Conservation (phyloP, 1,284 basidiomycete species). For the Anthracocystis panici-leucophaei region DNA sequence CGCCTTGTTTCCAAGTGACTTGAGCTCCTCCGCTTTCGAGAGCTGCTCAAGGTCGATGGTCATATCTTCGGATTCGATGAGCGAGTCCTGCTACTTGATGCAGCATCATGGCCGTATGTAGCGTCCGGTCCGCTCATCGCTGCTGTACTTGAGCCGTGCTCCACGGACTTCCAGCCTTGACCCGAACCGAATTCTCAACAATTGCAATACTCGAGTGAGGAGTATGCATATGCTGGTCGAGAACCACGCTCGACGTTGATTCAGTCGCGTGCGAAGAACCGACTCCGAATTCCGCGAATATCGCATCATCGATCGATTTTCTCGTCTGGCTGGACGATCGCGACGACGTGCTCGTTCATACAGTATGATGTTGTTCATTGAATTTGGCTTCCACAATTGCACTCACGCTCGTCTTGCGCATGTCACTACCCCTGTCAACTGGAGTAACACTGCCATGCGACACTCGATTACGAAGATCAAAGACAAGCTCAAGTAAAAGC, state of each 20-base stretch:
- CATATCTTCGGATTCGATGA: conserved; percentile 12
- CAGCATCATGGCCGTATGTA: neutral
- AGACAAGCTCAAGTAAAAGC: too few relatives aligned
- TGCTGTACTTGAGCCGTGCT: neutral
- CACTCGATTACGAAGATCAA: too few relatives aligned
- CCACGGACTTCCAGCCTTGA: neutral
- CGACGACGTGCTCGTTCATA: neutral
- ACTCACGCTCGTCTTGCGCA: neutral
- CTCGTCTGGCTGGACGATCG: too few relatives aligned
- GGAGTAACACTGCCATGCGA: too few relatives aligned
- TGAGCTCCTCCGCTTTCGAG: conserved; percentile 33
- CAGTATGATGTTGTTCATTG: conserved; percentile 1
- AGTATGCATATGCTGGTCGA: neutral
- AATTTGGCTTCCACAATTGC: neutral
- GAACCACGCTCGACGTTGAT: neutral
- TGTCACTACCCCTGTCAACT: too few relatives aligned
- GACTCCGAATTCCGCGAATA: conserved; percentile 4
- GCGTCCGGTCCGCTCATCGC: neutral
- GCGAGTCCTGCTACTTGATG: neutral
- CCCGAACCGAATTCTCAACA: too few relatives aligned
- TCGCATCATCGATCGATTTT: neutral
- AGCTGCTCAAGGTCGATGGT: conserved; percentile 41
- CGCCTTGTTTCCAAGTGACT: conserved; percentile 35
- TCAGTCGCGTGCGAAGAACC: neutral
- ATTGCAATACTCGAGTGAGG: neutral